Evolutionary conservation across 768 basidiomycete species (phyloP).

Genomic region (Xerocomellus chrysenteron): DNA sequence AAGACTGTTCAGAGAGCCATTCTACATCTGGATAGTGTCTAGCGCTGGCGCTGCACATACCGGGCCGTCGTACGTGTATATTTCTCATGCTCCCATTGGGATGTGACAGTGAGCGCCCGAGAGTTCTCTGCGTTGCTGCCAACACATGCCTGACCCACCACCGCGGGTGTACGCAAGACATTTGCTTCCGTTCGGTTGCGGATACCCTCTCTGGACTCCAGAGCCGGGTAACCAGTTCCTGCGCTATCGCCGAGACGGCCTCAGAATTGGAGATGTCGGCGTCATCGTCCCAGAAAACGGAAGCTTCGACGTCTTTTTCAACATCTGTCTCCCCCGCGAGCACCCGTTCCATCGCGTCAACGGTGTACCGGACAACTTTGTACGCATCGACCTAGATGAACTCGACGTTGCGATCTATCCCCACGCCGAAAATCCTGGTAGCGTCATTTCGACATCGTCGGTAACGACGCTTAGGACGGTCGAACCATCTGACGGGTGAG

Average conservation of each 20-base stretch:
- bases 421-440: slow-evolving; percentile 9
- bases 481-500: slow-evolving; percentile 2
- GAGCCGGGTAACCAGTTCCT: slow-evolving; percentile 23
- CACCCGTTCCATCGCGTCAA: slow-evolving; percentile 19
- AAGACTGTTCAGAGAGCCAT: too few relatives aligned
- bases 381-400: slow-evolving; percentile 12
- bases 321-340: slow-evolving; percentile 33
- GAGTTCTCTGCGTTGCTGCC: too few relatives aligned
- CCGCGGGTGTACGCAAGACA: slow-evolving; percentile 13
- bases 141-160: slow-evolving; percentile 4
- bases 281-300: slow-evolving; percentile 30
- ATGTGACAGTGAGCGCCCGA: too few relatives aligned
- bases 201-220: slow-evolving; percentile 34
- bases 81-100: too few relatives aligned
- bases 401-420: slow-evolving; percentile 6
- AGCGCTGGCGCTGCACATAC: too few relatives aligned
- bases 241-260: slow-evolving; percentile 25
- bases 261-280: slow-evolving; percentile 37
- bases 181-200: slow-evolving; percentile 14
- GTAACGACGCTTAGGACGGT: slow-evolving; percentile 5
- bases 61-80: too few relatives aligned
- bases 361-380: slow-evolving; percentile 29
- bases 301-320: slow-evolving; percentile 38
- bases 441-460: slow-evolving; percentile 10
- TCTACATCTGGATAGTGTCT: too few relatives aligned